A percentile compares a stretch with the other conserved stretches of the same genome.
Evolutionary conservation across 2,329 filamentous ascomycete species (phyloP).

Genomic region (Colletotrichum eremochloae): DNA sequence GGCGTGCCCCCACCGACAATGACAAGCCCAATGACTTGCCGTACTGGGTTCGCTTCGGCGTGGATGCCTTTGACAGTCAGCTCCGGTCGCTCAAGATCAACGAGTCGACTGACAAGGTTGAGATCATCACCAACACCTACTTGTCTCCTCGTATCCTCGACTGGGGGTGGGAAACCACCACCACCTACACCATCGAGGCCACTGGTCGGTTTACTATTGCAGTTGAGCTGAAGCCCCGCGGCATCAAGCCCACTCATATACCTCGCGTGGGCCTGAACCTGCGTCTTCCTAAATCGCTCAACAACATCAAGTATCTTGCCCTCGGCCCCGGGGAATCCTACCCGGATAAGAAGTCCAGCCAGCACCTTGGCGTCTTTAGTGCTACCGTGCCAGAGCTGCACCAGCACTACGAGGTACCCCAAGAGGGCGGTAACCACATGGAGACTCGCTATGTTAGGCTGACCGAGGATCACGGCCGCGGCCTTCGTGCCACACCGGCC

Average conservation of each 20-base stretch:
- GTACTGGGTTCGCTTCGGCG: constrained; percentile 69
- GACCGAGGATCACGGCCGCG: constrained; percentile 46
- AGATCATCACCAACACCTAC: constrained; percentile 60
- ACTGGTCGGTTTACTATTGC: constrained; percentile 61
- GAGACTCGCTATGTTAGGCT: constrained; percentile 69
- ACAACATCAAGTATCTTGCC: constrained; percentile 70
- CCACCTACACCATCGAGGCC: constrained; percentile 65
- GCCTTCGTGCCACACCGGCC: constrained; percentile 48
- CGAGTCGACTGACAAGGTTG: constrained; percentile 49
- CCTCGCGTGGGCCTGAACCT: constrained; percentile 74
- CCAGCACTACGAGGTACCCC: constrained; percentile 74
- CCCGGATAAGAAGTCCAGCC: constrained; percentile 70
- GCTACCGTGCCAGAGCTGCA: constrained; percentile 63
- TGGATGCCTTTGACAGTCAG: constrained; percentile 61
- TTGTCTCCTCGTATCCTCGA: constrained; percentile 71
- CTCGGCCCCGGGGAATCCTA: constrained; percentile 75
- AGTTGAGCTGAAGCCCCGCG: constrained; percentile 59
- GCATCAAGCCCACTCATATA: constrained; percentile 66
- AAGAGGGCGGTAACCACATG: constrained; percentile 75
- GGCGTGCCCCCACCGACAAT: constrained; percentile 76
- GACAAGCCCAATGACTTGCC: constrained; percentile 66
- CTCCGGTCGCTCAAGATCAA: constrained; percentile 56
- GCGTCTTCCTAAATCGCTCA: constrained; percentile 60
- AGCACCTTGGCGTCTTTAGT: constrained; percentile 65
- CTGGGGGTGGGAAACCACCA: constrained; percentile 67